Base-by-base conservation (phyloP, 257 asterid species). In the Buddleja alternifolia region DNA sequence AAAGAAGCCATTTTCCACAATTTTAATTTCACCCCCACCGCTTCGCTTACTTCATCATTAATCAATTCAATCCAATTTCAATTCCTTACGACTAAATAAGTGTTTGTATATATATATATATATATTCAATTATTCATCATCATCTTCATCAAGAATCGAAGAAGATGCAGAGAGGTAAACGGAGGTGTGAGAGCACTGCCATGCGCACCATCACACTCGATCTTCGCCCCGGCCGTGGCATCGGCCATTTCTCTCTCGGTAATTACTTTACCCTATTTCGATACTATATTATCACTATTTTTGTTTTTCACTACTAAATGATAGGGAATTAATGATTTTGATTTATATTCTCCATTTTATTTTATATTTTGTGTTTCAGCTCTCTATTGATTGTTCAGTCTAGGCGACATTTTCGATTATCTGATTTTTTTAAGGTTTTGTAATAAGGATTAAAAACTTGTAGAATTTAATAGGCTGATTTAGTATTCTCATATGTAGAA, bases 141-240 rank as follows among this genome's bases (percentile, higher is more conserved):
- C n/a, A n/a, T n/a, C n/a, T n/a, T n/a, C n/a, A n/a, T n/a, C 55
- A 48, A 14, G 14, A 29, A 29, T 8, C 15, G 42, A 32, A 64
- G 47, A 79, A 81, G 81, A 68, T 79, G 87, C 93, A 88, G 82
- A 84, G 96, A 71, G 82, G 81, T 6, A 75, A 93, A 67, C 95
- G 95, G 66, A 81, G 95, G 75, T 90, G 90, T 68, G 95, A 87
- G 73, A 88, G 96, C 63, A 84, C 85, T 19, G 86, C 90, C 72
- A 87, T 90, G 95, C 93, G 96, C 40, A 81, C 90, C 60, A 90
- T 90, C 63, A 85, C 79, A 19, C 83, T 90, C 37, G 96, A 90
- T 78, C 93, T 90, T 56, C 96, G 96, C n/a, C 96, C 96, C 8
- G 96, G 95, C 12, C 55, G 72, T 21, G 95, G 93, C 73, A 70